Evolutionary conservation across 208 protist genomes (phyloP).

Genomic region (Phytomonas serpens): DNA sequence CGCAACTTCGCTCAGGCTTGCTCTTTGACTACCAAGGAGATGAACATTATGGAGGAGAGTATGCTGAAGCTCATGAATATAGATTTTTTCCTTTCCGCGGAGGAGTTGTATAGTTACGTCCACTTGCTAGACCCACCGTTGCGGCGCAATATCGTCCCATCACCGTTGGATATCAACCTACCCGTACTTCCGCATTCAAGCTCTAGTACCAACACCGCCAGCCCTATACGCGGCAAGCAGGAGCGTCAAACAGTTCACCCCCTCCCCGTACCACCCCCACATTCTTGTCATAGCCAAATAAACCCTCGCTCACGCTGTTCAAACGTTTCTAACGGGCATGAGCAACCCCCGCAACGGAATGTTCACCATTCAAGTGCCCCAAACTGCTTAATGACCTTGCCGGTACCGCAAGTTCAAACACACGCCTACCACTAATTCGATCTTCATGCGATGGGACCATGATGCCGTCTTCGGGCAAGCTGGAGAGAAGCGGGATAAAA

Average conservation of each 20-base stretch:
- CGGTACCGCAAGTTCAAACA: neutral
- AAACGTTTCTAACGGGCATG: neutral
- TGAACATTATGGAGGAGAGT: constrained; percentile 71
- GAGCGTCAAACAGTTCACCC: neutral
- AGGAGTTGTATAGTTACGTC: constrained; percentile 69
- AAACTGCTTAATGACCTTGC: neutral
- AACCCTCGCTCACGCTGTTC: neutral
- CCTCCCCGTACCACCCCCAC: neutral
- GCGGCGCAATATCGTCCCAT: constrained; percentile 1
- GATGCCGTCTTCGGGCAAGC: neutral
- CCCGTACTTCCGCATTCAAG: constrained; percentile 1
- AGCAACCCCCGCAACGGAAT: neutral
- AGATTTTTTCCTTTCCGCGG: constrained; percentile 62
- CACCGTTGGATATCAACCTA: constrained; percentile 4
- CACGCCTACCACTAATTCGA: neutral
- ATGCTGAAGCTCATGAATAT: constrained; percentile 68
- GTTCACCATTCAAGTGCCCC: neutral
- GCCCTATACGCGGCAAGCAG: neutral
- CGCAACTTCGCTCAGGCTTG: constrained; percentile 75
- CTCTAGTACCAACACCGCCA: constrained; percentile 11
- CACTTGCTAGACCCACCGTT: constrained; percentile 27
- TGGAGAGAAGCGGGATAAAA: neutral
- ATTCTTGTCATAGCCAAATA: neutral
- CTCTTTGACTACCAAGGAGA: constrained; percentile 39
- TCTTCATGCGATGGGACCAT: neutral